Percentiles rank a stretch among this genome's conserved stretches.
Conservation (phyloP, 768 basidiomycete species). For the Amanita fuliginea region DNA sequence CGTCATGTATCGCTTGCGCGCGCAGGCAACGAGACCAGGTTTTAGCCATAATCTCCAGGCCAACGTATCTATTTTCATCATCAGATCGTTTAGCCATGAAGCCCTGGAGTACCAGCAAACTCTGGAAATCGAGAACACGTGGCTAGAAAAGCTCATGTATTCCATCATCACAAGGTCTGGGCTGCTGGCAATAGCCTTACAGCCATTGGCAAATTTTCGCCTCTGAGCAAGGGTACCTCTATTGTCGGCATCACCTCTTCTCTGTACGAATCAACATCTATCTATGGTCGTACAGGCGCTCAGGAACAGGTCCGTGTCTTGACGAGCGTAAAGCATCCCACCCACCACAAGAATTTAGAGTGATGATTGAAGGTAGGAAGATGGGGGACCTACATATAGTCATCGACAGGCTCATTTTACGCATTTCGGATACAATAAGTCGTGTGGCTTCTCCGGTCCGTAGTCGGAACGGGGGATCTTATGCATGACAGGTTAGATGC, state of each 20-base stretch:
- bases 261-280: slow-evolving; percentile 65
- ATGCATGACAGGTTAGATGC: too few relatives aligned
- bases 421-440: too few relatives aligned
- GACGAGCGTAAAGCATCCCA: slow-evolving; percentile 55
- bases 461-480: too few relatives aligned
- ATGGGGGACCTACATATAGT: too few relatives aligned
- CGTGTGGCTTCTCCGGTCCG: too few relatives aligned
- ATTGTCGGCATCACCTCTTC: slow-evolving; percentile 57
- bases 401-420: too few relatives aligned
- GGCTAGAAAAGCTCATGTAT: slow-evolving; percentile 97
- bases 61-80: slow-evolving; percentile 47
- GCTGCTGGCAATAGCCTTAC: slow-evolving; percentile 81
- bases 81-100: slow-evolving; percentile 67
- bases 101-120: slow-evolving; percentile 95
- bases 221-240: slow-evolving; percentile 73
- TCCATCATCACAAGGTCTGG: slow-evolving; percentile 94
- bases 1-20: slow-evolving; percentile 84
- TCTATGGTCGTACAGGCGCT: slow-evolving; percentile 38
- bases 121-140: slow-evolving; percentile 91
- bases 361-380: too few relatives aligned
- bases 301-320: slow-evolving; percentile 57
- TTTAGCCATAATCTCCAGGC: slow-evolving; percentile 49
- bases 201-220: slow-evolving; percentile 77
- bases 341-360: too few relatives aligned
- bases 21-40: slow-evolving; percentile 69